Evolutionary conservation across 2,329 filamentous ascomycete species (phyloP).

Genomic region (Talaromyces sp.): DNA sequence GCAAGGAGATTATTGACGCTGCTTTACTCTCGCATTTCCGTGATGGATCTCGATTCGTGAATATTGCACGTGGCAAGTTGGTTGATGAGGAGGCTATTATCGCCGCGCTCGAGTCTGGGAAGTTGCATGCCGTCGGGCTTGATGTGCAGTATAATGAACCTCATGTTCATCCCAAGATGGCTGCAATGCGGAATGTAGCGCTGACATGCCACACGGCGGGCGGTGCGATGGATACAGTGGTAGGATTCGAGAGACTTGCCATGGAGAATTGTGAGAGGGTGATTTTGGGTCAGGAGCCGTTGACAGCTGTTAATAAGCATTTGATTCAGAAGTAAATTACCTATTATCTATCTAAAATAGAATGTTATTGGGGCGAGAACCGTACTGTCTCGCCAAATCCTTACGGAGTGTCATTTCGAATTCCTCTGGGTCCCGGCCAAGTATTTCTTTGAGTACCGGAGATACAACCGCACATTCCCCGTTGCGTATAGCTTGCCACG

Average conservation of each 20-base stretch:
- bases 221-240: constrained; percentile 48
- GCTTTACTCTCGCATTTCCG: constrained; percentile 49
- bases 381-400: background rate
- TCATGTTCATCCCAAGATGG: constrained; percentile 45
- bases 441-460: constrained; percentile 37
- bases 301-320: constrained; percentile 21
- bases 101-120: constrained; percentile 48
- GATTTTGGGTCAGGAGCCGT: constrained; percentile 12
- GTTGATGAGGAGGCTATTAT: constrained; percentile 54
- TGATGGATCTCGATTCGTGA: constrained; percentile 50
- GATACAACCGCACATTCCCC: constrained; percentile 49
- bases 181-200: constrained; percentile 45
- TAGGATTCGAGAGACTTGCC: constrained; percentile 45
- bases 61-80: constrained; percentile 54
- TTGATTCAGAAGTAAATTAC: constrained; percentile 10
- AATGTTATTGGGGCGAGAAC: background rate
- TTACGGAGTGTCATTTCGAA: constrained; percentile 37
- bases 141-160: constrained; percentile 59
- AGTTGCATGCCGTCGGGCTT: constrained; percentile 49
- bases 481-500: constrained; percentile 47
- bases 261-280: constrained; percentile 46
- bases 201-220: constrained; percentile 50
- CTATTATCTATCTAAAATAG: background rate
- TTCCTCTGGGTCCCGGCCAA: constrained; percentile 46
- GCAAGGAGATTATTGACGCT: constrained; percentile 44